Conservation (phyloP, 2,329 filamentous ascomycete genomes). For the Calonectria multiphialidica region DNA sequence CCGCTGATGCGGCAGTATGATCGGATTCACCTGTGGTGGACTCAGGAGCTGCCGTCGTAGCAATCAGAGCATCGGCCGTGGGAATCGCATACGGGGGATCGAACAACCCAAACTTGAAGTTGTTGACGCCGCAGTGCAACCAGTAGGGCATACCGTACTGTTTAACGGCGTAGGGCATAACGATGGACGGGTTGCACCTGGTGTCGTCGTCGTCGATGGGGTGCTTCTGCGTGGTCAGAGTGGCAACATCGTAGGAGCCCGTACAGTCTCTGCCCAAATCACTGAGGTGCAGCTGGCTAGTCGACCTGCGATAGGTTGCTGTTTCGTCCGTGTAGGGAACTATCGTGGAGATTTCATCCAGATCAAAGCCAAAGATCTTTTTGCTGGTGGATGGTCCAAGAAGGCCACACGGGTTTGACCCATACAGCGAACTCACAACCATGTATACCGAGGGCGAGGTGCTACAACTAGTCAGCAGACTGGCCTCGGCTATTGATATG, state of each 20-base stretch:
- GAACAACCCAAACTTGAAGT: conserved; percentile 3
- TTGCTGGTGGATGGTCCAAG: neutral
- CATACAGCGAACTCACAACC: conserved; percentile 4
- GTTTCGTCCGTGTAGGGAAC: neutral
- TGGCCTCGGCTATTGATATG: no score
- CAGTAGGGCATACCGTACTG: neutral
- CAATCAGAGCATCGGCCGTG: neutral
- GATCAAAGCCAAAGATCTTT: neutral
- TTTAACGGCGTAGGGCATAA: neutral
- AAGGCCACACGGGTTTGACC: neutral
- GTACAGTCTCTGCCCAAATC: neutral
- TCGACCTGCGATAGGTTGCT: neutral
- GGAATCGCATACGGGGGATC: conserved; percentile 14
- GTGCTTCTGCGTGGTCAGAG: neutral
- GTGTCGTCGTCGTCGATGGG: conserved; percentile 1
- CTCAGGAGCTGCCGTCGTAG: neutral
- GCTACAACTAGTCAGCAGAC: neutral
- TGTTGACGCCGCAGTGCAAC: conserved; percentile 6
- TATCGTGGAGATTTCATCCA: neutral
- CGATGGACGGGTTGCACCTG: neutral
- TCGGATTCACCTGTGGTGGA: neutral
- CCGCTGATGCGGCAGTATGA: neutral
- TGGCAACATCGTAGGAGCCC: neutral
- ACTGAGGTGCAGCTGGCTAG: neutral
- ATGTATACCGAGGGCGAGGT: conserved; percentile 12